Evolutionary conservation across 768 basidiomycete species (phyloP).

Genomic region (Tulasnella sp.): DNA sequence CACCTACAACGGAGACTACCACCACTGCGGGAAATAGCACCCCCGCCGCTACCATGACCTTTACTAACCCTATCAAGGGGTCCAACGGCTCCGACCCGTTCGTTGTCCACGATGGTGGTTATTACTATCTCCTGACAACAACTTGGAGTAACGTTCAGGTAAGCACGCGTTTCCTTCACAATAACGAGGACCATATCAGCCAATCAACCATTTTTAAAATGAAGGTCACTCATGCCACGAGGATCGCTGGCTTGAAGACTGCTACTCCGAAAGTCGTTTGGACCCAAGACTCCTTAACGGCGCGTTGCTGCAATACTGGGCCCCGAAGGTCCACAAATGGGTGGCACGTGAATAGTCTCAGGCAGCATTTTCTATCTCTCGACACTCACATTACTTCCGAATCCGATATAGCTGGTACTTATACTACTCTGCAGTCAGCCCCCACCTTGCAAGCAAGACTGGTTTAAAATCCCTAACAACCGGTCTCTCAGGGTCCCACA

Average conservation of each 20-base stretch:
- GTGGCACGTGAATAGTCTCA: background rate
- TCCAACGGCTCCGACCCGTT: constrained; percentile 11
- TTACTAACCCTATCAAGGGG: constrained; percentile 12
- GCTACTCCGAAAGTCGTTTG: background rate
- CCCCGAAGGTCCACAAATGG: background rate
- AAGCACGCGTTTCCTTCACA: background rate
- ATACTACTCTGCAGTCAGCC: background rate
- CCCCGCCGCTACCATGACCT: background rate
- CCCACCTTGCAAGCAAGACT: background rate
- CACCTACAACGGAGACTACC: background rate
- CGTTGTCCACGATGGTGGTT: constrained; percentile 9
- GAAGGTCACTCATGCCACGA: background rate
- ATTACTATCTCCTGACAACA: background rate
- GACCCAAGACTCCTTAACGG: background rate
- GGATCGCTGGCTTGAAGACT: background rate
- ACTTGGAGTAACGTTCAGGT: background rate
- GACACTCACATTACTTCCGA: background rate
- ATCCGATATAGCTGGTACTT: background rate
- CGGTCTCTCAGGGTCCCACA: background rate
- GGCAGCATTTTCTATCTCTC: background rate
- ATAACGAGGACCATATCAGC: background rate
- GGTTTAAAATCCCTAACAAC: background rate
- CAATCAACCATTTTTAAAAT: background rate
- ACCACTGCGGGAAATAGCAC: background rate
- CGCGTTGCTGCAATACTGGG: background rate